Conservation (phyloP, 768 basidiomycete genomes). For the Boletus coccyginus region DNA sequence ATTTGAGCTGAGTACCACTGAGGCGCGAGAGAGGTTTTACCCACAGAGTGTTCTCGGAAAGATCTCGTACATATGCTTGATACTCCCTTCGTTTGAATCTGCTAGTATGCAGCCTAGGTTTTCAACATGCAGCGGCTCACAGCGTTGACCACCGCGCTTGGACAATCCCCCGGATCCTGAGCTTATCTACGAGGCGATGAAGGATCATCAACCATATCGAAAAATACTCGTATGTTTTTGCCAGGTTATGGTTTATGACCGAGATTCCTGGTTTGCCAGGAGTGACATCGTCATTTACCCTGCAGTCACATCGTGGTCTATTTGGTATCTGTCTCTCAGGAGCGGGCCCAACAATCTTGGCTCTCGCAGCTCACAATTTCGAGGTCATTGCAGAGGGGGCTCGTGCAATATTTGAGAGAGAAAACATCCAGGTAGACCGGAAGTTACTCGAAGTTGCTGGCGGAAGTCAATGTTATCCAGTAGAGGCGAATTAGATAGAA, state of each 20-base stretch:
- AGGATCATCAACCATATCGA: constrained; percentile 98
- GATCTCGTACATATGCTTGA: constrained; percentile 61
- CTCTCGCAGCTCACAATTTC: constrained; percentile 83
- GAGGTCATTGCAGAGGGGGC: constrained; percentile 85
- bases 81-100: background rate
- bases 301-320: constrained; percentile 86
- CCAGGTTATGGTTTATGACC: background rate
- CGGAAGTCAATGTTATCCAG: constrained; percentile 32
- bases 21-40: constrained; percentile 89
- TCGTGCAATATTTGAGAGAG: constrained; percentile 62
- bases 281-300: constrained; percentile 87
- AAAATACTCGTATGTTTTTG: constrained; percentile 65
- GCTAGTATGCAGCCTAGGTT: constrained; percentile 51
- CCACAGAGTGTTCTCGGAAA: constrained; percentile 77
- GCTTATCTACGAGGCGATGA: constrained; percentile 99
- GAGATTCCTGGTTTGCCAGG: constrained; percentile 96
- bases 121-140: constrained; percentile 97
- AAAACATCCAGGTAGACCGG: constrained; percentile 86
- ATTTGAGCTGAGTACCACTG: constrained; percentile 96
- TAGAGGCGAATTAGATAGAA: constrained; percentile 11
- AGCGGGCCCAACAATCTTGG: constrained; percentile 96
- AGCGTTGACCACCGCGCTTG: constrained; percentile 92
- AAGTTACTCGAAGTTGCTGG: constrained; percentile 71
- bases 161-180: constrained; percentile 88
- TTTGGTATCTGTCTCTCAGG: constrained; percentile 97